Evolutionary conservation across 176 grass and related monocot species (phyloP).

Genomic region (Cocos nucifera): DNA sequence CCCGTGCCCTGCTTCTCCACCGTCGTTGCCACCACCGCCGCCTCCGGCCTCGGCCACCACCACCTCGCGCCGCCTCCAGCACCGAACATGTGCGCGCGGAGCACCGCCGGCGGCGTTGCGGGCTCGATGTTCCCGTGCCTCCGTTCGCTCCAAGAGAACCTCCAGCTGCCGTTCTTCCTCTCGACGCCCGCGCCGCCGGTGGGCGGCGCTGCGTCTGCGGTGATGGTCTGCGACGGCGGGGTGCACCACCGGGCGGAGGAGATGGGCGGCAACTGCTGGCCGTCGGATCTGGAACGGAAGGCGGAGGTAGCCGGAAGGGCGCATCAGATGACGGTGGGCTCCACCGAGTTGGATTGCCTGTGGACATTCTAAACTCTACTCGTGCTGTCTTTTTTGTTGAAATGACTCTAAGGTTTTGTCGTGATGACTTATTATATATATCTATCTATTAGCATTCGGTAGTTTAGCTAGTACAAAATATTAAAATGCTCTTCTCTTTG

Average conservation of each 20-base stretch:
- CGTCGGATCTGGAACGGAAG: not conserved
- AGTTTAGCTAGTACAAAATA: not conserved
- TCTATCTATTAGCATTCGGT: too few relatives aligned
- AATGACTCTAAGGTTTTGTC: too few relatives aligned
- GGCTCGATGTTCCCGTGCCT: not conserved
- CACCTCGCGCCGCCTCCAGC: not conserved
- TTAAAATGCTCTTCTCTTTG: too few relatives aligned
- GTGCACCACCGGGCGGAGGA: not conserved
- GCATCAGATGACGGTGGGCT: not conserved
- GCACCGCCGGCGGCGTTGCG: not conserved
- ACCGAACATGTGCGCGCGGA: not conserved
- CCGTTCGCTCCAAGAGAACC: not conserved
- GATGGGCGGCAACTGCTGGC: too few relatives aligned
- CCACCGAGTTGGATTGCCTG: not conserved
- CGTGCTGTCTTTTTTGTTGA: too few relatives aligned
- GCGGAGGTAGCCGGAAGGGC: not conserved
- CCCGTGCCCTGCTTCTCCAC: slow-evolving; percentile 9
- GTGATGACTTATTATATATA: too few relatives aligned
- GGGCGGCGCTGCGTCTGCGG: not conserved
- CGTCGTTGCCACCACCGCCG: not conserved
- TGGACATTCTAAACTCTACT: not conserved
- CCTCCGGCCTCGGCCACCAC: not conserved
- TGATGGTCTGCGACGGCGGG: not conserved
- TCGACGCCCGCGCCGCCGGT: not conserved
- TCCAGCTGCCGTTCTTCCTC: slow-evolving; percentile 4